phyloP scores from a whole-genome alignment of 176 grass and related monocot genomes.

The Pontederia crassipes region DNA sequence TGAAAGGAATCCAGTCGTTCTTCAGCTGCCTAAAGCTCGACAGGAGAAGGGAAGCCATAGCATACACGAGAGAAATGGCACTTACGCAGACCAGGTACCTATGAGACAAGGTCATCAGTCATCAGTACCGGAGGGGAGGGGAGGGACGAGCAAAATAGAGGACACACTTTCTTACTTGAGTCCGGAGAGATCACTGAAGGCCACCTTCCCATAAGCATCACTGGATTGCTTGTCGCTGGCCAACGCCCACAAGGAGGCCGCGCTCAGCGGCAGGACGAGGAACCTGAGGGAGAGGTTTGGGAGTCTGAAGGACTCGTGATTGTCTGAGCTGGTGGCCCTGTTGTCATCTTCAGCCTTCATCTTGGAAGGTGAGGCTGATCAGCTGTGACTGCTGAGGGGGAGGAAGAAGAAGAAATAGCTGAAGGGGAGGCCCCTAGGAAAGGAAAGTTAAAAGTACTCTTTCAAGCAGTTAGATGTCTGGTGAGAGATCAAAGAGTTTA shows the following conservation, averaged over 20 bases:
- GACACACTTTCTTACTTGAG: constrained; percentile 43
- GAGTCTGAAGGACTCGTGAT: constrained; percentile 15
- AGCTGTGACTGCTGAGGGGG: too few relatives aligned
- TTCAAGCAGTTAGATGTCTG: too few relatives aligned
- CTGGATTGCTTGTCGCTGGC: constrained; percentile 52
- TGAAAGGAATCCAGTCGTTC: constrained; percentile 44
- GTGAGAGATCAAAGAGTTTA: too few relatives aligned
- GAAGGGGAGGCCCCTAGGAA: too few relatives aligned
- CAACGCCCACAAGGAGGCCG: constrained; percentile 60
- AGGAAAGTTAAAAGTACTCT: too few relatives aligned
- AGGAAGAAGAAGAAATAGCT: too few relatives aligned
- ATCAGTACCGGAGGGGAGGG: too few relatives aligned
- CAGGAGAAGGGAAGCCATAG: constrained; percentile 36
- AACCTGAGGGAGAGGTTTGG: constrained; percentile 55
- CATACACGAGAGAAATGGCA: constrained; percentile 49
- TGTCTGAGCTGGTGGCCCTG: not conserved
- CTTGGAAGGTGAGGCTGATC: not conserved
- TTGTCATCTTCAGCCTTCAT: constrained; percentile 12
- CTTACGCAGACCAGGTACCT: constrained; percentile 67
- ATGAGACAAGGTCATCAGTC: not conserved
- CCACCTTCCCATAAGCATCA: constrained; percentile 73
- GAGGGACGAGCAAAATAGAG: too few relatives aligned
- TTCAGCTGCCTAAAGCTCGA: constrained; percentile 25
- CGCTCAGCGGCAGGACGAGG: constrained; percentile 48
- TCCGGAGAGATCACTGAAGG: constrained; percentile 48